Base-by-base conservation (phyloP, 768 basidiomycete genomes). In the Termitomyces sp. region DNA sequence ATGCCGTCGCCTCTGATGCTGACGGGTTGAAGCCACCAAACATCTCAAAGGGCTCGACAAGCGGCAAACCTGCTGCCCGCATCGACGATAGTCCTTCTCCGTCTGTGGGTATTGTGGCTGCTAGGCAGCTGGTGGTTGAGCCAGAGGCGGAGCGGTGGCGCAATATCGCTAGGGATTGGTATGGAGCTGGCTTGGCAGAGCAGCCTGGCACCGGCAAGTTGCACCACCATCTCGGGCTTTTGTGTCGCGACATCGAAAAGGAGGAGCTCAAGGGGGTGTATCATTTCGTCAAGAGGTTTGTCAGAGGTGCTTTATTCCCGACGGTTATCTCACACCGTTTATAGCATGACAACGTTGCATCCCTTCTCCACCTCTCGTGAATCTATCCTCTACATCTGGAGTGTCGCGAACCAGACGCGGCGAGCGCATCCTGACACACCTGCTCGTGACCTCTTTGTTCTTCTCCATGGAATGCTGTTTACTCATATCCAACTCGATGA, bases 391-490 rank as follows among this genome's bases (percentile, higher is more conserved):
- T 87, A 89, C 0, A 76, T 98, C n/a, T 98, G 96, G 89, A 91
- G 94, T 7, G 79, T 81, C 4, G 75, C 85, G 2, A 81, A 89
- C 0, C 92, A 94, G 70, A 79, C 86, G 7, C 84, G 87, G 18
- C 88, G 94, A 3, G 83, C 87, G 16, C 81, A 82, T 11, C 89
- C 95, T 2, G 94, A 96, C 65, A 61, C 91, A 6, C 79, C 77
- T 2, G 82, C 81, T 0, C 74, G 89, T 0, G 94, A 95, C 28
- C 81, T 97, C 0, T 99, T 98, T 65, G 85, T 98, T 36, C 84
- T 94, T 12, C 79, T 99, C 0, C 97, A 98, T 61, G 96, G 97
- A 32, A 96, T 98, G 94, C 81, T 99, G 1, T 98, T 98, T 76
- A 98, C 97, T 15, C 89, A 91, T 65, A 94, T 97, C 64, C 84